phyloP scores from a whole-genome alignment of 179 eudicot species.

The Amaranthus tricolor region DNA sequence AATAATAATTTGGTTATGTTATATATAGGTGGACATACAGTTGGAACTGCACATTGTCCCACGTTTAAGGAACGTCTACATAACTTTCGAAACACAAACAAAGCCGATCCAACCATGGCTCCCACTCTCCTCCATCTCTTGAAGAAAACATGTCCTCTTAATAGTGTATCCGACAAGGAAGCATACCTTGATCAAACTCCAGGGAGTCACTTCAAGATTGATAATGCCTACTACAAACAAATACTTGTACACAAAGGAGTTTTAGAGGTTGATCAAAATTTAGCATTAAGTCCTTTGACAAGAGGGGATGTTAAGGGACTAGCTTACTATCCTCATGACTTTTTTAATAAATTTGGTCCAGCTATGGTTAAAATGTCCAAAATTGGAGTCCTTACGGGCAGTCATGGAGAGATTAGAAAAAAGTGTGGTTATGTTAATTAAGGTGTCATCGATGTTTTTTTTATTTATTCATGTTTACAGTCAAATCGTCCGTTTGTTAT shows the following conservation, averaged over 20 bases:
- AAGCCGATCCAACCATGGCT: constrained; percentile 30
- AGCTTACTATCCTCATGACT: constrained; percentile 10
- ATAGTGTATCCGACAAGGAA: neutral
- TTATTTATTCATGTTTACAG: neutral
- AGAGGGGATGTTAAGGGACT: constrained; percentile 4
- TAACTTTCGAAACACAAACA: constrained; percentile 25
- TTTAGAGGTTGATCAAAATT: constrained; percentile 13
- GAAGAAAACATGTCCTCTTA: constrained; percentile 24
- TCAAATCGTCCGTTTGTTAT: too few species aligned
- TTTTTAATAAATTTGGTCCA: constrained; percentile 14
- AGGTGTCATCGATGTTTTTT: neutral
- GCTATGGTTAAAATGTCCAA: constrained; percentile 26
- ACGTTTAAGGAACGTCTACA: constrained; percentile 25
- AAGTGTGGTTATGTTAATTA: constrained; percentile 6
- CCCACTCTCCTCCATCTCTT: constrained; percentile 3
- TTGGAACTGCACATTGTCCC: constrained; percentile 39
- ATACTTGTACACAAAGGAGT: constrained; percentile 15
- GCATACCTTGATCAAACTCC: constrained; percentile 25
- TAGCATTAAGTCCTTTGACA: constrained; percentile 7
- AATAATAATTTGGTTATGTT: neutral
- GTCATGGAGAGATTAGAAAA: constrained; percentile 21
- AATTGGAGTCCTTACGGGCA: constrained; percentile 22
- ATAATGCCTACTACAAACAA: constrained; percentile 16
- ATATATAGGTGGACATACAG: constrained; percentile 34
- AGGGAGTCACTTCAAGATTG: neutral